These are phyloP conservation scores for Herpotrichia juniperi DNA, from an alignment of 2,329 filamentous ascomycete species.

Conservation along the genomic window DNA sequence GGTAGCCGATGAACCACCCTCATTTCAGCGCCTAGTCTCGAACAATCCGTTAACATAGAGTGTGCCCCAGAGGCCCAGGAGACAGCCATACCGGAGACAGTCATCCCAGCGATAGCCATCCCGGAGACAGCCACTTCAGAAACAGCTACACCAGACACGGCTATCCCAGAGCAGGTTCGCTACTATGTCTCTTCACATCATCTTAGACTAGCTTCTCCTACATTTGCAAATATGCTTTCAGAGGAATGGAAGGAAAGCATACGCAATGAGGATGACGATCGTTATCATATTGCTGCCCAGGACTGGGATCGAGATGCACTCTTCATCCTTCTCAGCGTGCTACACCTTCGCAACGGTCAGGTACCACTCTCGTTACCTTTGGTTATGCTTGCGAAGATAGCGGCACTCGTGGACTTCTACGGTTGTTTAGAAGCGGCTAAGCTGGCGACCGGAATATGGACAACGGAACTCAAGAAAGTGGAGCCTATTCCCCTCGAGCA, in stretches of 20 bases:
- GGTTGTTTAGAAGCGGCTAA: slow-evolving; percentile 52
- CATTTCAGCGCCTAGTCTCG: too few species aligned
- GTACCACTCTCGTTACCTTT: slow-evolving; percentile 48
- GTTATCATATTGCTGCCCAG: slow-evolving; percentile 11
- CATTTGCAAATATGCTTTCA: too few species aligned
- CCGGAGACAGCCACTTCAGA: too few species aligned
- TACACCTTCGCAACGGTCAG: slow-evolving; percentile 51
- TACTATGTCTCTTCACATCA: too few species aligned
- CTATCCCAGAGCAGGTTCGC: too few species aligned
- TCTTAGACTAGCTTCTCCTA: too few species aligned
- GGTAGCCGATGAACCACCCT: too few species aligned
- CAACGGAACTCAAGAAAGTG: slow-evolving; percentile 24
- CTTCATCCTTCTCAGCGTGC: slow-evolving; percentile 52
- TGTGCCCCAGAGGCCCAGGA: too few species aligned
- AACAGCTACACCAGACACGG: too few species aligned
- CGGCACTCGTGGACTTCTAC: slow-evolving; percentile 52
- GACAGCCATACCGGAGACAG: too few species aligned
- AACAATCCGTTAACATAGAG: too few species aligned
- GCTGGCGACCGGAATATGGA: slow-evolving; percentile 50
- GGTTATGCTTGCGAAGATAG: slow-evolving; percentile 52
- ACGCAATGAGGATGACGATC: slow-evolving; percentile 9
- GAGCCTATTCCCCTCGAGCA: slow-evolving; percentile 9
- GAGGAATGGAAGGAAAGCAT: background rate
- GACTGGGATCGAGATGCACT: slow-evolving; percentile 48
- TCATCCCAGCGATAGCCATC: too few species aligned